A percentile compares a stretch with the other conserved stretches of the same genome.
These are phyloP conservation scores for Ceriops tagal DNA, from an alignment of 345 rosid species.

Conservation along the genomic window DNA sequence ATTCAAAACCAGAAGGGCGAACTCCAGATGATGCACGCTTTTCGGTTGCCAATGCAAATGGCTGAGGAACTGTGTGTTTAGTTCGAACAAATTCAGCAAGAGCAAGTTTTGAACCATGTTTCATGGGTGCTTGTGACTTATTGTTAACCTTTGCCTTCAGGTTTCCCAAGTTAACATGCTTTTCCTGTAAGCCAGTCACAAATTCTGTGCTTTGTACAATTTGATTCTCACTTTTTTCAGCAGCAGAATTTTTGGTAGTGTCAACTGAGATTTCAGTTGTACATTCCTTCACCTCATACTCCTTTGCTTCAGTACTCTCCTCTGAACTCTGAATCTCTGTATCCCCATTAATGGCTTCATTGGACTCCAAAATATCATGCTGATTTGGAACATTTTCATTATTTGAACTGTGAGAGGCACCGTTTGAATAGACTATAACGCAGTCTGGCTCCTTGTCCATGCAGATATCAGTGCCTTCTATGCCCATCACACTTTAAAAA, in stretches of 20 bases:
- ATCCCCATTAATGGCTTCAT: conserved; percentile 40
- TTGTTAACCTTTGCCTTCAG: conserved; percentile 23
- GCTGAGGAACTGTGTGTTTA: conserved; percentile 79
- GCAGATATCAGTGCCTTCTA: conserved; percentile 60
- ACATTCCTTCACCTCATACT: conserved; percentile 81
- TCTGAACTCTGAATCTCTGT: conserved; percentile 43
- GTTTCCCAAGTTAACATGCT: conserved; percentile 28
- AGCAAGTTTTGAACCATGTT: conserved; percentile 43
- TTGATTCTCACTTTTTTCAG: conserved; percentile 29
- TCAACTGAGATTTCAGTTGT: conserved; percentile 50
- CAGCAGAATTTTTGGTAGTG: conserved; percentile 27
- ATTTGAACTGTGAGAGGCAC: conserved; percentile 39
- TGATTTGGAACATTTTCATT: conserved; percentile 42
- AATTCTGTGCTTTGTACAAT: conserved; percentile 21
- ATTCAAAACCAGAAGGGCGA: conserved; percentile 41
- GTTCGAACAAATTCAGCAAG: conserved; percentile 39
- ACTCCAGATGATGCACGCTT: conserved; percentile 72
- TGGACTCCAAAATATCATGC: conserved; percentile 36
- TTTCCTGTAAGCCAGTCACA: conserved; percentile 24
- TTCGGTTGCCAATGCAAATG: conserved; percentile 82
- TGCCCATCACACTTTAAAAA: conserved; percentile 42
- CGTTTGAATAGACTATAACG: conserved; percentile 46
- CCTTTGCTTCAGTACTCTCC: conserved; percentile 60
- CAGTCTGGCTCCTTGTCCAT: conserved; percentile 79
- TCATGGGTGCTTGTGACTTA: conserved; percentile 31